Percentiles rank a stretch among this genome's conserved stretches.
These are phyloP conservation scores for Penicillium psychrofluorescens DNA, from an alignment of 495 filamentous ascomycete genomes.

Conservation along the genomic window DNA sequence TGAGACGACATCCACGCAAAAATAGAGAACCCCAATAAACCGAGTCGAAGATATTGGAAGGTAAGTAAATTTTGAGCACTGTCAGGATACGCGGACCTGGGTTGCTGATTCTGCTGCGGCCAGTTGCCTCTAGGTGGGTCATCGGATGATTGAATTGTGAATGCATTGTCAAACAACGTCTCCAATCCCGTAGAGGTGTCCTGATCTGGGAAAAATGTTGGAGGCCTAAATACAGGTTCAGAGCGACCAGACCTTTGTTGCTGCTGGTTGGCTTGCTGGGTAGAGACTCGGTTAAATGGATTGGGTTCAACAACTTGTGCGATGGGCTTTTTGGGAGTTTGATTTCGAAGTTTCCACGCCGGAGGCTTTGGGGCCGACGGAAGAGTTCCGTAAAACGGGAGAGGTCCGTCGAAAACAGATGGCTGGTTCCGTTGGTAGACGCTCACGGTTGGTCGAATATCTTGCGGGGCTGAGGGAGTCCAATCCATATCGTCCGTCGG, in stretches of 20 bases:
- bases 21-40: slow-evolving; percentile 24
- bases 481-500: slow-evolving; percentile 69
- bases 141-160: slow-evolving; percentile 32
- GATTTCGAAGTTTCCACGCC: slow-evolving; percentile 56
- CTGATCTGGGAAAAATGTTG: slow-evolving; percentile 44
- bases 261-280: slow-evolving; percentile 16
- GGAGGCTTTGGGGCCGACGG: slow-evolving; percentile 60
- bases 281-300: slow-evolving; percentile 26
- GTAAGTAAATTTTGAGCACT: slow-evolving; percentile 11
- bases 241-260: slow-evolving; percentile 7
- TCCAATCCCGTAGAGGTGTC: slow-evolving; percentile 41
- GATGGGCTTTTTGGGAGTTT: slow-evolving; percentile 30
- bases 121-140: slow-evolving; percentile 14
- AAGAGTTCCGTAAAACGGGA: slow-evolving; percentile 54
- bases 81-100: slow-evolving; percentile 1
- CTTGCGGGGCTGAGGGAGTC: slow-evolving; percentile 56
- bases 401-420: slow-evolving; percentile 35
- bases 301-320: slow-evolving; percentile 30
- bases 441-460: slow-evolving; percentile 33
- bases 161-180: slow-evolving; percentile 36
- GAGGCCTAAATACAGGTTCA: slow-evolving; percentile 36
- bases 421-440: slow-evolving; percentile 18
- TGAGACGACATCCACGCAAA: slow-evolving; percentile 29
- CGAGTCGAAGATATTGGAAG: slow-evolving; percentile 26
- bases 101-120: slow-evolving; percentile 5